These are phyloP conservation scores for Lachnellula occidentalis DNA, from an alignment of 2,329 filamentous ascomycete species.

Conservation along the genomic window DNA sequence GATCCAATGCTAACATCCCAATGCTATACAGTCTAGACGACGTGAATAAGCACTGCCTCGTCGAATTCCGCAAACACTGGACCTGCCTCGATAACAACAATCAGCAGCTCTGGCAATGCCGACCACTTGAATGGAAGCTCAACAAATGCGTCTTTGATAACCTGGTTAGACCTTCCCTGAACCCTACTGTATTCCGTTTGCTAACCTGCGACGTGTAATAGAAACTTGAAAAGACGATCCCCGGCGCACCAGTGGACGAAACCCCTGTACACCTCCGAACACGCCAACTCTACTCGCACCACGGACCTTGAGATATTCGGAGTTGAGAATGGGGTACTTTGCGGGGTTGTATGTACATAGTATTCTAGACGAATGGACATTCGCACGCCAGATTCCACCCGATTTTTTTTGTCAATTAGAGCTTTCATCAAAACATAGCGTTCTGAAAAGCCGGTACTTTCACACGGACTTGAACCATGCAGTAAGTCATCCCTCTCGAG, in stretches of 20 bases:
- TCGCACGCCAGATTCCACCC: too few relatives aligned
- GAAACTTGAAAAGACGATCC: conserved; percentile 78
- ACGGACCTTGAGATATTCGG: conserved; percentile 15
- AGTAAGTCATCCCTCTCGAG: too few relatives aligned
- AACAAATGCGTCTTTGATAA: conserved; percentile 97
- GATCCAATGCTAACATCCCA: conserved; percentile 2
- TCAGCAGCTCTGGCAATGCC: conserved; percentile 95
- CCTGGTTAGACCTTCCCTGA: conserved; percentile 57
- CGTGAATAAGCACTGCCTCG: conserved; percentile 90
- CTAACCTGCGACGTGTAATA: conserved; percentile 31
- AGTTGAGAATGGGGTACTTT: neutral
- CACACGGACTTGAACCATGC: too few relatives aligned
- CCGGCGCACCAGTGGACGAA: conserved; percentile 63
- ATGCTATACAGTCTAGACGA: conserved; percentile 67
- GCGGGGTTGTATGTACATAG: neutral
- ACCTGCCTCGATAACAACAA: conserved; percentile 95
- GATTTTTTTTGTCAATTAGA: too few relatives aligned
- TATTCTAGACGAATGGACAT: neutral
- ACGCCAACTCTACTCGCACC: conserved; percentile 45
- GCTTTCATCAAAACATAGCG: too few relatives aligned
- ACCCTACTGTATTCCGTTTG: neutral
- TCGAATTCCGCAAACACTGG: conserved; percentile 91
- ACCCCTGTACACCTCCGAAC: conserved; percentile 69
- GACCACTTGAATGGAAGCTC: conserved; percentile 77
- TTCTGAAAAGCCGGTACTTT: too few relatives aligned